Conservation (phyloP, 129 eudicot genomes). For the Solidago caesia region DNA sequence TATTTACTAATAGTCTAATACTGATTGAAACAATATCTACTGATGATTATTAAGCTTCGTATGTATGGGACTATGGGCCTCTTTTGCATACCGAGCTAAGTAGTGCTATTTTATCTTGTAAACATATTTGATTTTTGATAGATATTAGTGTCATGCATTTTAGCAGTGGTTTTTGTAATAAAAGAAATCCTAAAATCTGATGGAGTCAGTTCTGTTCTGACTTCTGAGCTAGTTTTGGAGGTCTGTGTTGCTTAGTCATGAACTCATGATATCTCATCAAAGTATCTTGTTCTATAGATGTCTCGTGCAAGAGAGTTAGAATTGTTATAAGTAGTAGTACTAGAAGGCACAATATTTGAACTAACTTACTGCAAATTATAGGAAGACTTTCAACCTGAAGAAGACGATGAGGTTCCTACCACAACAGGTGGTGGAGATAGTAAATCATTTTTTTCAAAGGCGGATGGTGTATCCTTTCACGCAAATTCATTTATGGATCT, state of each 20-base stretch:
- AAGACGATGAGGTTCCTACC: constrained; percentile 50
- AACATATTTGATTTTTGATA: no score
- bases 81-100: no score
- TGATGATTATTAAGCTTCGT: background rate
- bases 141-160: no score
- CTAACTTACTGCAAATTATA: constrained; percentile 15
- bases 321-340: background rate
- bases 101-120: background rate
- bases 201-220: background rate
- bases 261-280: background rate
- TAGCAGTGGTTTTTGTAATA: no score
- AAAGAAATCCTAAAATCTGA: no score
- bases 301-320: background rate
- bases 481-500: constrained; percentile 80
- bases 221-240: background rate
- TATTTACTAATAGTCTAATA: background rate
- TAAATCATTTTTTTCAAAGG: constrained; percentile 52
- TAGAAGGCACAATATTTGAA: background rate
- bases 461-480: constrained; percentile 71
- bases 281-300: background rate
- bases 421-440: constrained; percentile 30
- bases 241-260: background rate
- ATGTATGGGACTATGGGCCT: no score
- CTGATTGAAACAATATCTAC: background rate
- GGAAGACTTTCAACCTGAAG: constrained; percentile 75